A percentile compares a stretch with the other conserved stretches of the same genome.
Conservation (phyloP, 1,284 basidiomycete genomes). For the Moniliophthora roreri region DNA sequence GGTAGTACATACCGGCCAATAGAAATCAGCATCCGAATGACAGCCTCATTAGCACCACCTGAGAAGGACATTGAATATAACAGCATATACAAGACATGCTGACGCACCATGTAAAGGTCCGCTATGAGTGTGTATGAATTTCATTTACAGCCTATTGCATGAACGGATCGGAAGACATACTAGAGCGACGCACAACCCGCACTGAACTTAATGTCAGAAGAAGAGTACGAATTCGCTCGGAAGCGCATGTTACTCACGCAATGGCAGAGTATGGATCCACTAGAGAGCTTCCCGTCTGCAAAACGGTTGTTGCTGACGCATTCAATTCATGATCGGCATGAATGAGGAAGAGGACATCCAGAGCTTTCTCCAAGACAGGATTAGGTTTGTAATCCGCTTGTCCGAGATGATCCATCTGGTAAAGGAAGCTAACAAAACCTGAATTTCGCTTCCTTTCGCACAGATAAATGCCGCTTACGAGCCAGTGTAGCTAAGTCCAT, state of each 20-base stretch:
- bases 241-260: conserved; percentile 45
- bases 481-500: conserved; percentile 79
- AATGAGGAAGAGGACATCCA: conserved; percentile 83
- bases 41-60: conserved; percentile 87
- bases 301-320: conserved; percentile 78
- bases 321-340: conserved; percentile 91
- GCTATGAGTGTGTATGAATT: conserved; percentile 33
- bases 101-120: conserved; percentile 74
- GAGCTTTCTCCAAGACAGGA: conserved; percentile 79
- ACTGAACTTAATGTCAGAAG: conserved; percentile 30
- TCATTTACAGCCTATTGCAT: not conserved
- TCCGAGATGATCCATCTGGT: conserved; percentile 82
- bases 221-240: not conserved
- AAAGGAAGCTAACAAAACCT: conserved; percentile 64
- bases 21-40: conserved; percentile 86
- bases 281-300: conserved; percentile 84
- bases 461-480: conserved; percentile 49
- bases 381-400: conserved; percentile 75
- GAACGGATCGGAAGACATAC: conserved; percentile 40
- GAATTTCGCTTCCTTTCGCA: not conserved
- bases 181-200: conserved; percentile 84
- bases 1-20: conserved; percentile 66
- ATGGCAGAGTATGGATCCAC: conserved; percentile 88
- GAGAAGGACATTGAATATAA: conserved; percentile 11
- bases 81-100: not conserved